Conservation (phyloP, 2,329 filamentous ascomycete genomes). For the Aspergillus ruber region DNA sequence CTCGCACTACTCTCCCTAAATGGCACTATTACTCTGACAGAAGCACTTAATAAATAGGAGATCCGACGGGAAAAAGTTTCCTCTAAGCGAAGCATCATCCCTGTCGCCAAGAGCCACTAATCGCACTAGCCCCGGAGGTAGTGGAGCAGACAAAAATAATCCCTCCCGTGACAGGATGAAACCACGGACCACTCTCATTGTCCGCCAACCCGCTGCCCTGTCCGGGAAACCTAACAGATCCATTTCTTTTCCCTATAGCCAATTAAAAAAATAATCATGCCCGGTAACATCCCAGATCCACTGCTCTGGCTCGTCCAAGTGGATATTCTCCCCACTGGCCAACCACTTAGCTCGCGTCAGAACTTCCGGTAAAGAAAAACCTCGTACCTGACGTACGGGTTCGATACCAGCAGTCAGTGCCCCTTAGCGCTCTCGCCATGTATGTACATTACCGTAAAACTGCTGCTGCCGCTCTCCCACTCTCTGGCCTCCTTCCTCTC, state of each 20-base stretch:
- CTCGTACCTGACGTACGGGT: neutral
- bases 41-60: too few species aligned
- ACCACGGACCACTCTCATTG: neutral
- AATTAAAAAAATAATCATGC: too few species aligned
- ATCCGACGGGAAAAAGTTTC: too few species aligned
- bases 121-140: too few species aligned
- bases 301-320: slow-evolving; percentile 9
- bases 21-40: too few species aligned
- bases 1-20: too few species aligned
- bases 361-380: too few species aligned
- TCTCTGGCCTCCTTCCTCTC: neutral
- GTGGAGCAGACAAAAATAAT: neutral
- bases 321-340: neutral
- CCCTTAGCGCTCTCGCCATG: neutral
- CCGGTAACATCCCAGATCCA: slow-evolving; percentile 10
- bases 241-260: slow-evolving; percentile 2
- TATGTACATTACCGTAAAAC: slow-evolving; percentile 3
- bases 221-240: slow-evolving; percentile 1
- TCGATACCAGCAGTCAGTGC: neutral
- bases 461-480: slow-evolving; percentile 4
- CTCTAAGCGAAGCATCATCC: too few species aligned
- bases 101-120: too few species aligned
- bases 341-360: too few species aligned
- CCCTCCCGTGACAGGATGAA: neutral
- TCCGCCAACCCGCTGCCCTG: neutral